Conservation (phyloP, 2,329 filamentous ascomycete genomes). For the Hypoxylon sp. region DNA sequence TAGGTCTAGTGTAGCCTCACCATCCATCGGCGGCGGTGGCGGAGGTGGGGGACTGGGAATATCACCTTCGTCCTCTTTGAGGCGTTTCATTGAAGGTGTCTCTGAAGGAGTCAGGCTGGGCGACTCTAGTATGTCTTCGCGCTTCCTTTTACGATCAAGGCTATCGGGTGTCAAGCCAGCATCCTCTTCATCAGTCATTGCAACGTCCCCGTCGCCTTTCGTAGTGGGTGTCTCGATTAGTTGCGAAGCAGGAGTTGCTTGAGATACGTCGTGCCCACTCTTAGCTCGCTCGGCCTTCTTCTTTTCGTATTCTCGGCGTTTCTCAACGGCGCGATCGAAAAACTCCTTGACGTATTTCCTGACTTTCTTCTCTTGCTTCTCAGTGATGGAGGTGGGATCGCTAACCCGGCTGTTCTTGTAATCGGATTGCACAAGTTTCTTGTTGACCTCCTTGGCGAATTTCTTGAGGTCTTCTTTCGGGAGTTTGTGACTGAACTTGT, state of each 20-base stretch:
- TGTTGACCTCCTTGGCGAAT: slow-evolving; percentile 76
- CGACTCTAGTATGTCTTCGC: slow-evolving; percentile 59
- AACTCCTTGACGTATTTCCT: slow-evolving; percentile 87
- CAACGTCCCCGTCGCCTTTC: slow-evolving; percentile 51
- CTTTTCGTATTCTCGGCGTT: slow-evolving; percentile 76
- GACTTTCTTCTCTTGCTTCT: slow-evolving; percentile 84
- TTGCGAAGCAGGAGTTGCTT: slow-evolving; percentile 41
- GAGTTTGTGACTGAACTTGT: slow-evolving; percentile 88
- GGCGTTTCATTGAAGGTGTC: slow-evolving; percentile 65
- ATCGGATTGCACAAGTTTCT: slow-evolving; percentile 91
- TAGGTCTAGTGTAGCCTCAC: slow-evolving; percentile 51
- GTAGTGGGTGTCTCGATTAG: slow-evolving; percentile 42
- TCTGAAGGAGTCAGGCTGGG: slow-evolving; percentile 64
- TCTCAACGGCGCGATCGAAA: slow-evolving; percentile 85
- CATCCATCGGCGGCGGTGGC: slow-evolving; percentile 62
- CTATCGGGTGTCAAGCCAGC: slow-evolving; percentile 59
- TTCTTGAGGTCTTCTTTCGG: slow-evolving; percentile 80
- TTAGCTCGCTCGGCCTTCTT: slow-evolving; percentile 63
- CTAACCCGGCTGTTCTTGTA: slow-evolving; percentile 90
- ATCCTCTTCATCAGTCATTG: slow-evolving; percentile 59
- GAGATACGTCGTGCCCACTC: slow-evolving; percentile 46
- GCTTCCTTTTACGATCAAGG: slow-evolving; percentile 73
- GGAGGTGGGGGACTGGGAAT: slow-evolving; percentile 55
- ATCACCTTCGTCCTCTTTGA: slow-evolving; percentile 61
- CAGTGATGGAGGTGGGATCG: slow-evolving; percentile 78